These are phyloP conservation scores for Nakazawaea wickerhamii DNA, from an alignment of 805 yeast genomes.

Conservation along the genomic window DNA sequence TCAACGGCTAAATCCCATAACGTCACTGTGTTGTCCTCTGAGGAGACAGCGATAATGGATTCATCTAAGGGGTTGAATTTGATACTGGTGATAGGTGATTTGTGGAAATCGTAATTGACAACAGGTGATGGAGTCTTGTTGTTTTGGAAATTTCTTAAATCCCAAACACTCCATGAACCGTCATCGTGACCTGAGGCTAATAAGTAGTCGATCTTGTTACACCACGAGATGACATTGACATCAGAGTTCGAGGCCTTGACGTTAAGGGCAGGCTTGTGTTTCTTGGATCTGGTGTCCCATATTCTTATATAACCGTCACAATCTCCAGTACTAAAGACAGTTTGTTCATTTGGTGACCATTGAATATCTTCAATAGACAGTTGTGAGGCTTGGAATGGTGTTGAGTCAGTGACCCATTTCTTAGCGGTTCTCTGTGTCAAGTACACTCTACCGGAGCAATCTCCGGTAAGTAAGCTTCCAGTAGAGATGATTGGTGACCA, in stretches of 20 bases:
- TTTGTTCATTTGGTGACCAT: constrained; percentile 88
- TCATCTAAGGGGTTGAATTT: constrained; percentile 95
- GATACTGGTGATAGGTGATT: constrained; percentile 86
- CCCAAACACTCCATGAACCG: constrained; percentile 98
- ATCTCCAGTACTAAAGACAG: constrained; percentile 95
- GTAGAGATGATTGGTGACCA: constrained; percentile 86
- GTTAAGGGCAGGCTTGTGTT: constrained; percentile 85
- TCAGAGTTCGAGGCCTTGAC: constrained; percentile 77
- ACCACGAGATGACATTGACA: constrained; percentile 95
- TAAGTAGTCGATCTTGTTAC: constrained; percentile 76
- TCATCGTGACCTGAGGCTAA: constrained; percentile 96
- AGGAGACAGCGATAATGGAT: constrained; percentile 90
- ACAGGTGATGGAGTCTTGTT: constrained; percentile 67
- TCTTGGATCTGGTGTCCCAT: constrained; percentile 95
- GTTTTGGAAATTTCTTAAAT: constrained; percentile 76
- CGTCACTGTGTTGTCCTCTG: constrained; percentile 95
- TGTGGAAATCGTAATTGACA: constrained; percentile 93
- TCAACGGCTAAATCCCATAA: constrained; percentile 98
- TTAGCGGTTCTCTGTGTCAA: constrained; percentile 72
- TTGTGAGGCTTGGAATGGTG: constrained; percentile 64
- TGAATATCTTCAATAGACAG: constrained; percentile 93
- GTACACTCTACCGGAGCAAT: constrained; percentile 76
- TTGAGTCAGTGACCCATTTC: constrained; percentile 81
- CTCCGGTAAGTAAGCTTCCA: constrained; percentile 86
- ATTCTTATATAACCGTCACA: constrained; percentile 87